Base-by-base conservation (phyloP, 1,139 yeast species). In the Saccharomycopsis hybrid region DNA sequence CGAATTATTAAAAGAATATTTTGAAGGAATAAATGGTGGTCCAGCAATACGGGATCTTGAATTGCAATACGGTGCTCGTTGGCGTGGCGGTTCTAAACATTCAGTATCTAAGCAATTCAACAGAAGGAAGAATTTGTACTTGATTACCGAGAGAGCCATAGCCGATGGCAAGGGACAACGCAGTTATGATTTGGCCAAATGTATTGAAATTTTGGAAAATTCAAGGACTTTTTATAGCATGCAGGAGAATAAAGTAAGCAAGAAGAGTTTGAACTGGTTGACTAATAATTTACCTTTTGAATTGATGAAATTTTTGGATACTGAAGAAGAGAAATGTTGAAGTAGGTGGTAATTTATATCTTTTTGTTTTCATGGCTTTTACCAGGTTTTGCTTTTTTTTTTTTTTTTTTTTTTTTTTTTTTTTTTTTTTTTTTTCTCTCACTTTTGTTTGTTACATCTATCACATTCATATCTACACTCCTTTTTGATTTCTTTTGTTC, bases 31-130 rank as follows among this genome's bases (percentile, higher is more conserved):
- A 46, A 67, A 71, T 49, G 72, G 69, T 50, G 74, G 73, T 57
- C 78, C 77, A 1, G 71, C 80, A 2, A 64, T 76, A 51, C 66
- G 66, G 48, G 55, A 61, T 13, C 62, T 76, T 42, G 80, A 76
- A 57, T 55, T 58, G 31, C 66, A 68, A 52, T 73, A 65, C 55
- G 76, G 75, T 32, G 70, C 80, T 2, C 72, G 70, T 58, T 76
- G 80, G 81, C 68, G 80, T 59, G 71, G 74, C 51, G 78, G 77
- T 45, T 44, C 52, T 4, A 54, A 53, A 13, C 56, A 53, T 47
- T 44, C 47, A 31, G 56, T 65, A 65, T 3, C 50, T 11, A 53
- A 53, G 42, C 49, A 44, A 29, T 66, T 61, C 51, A 61, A 66
- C 1, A 57, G 71, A 48, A 58, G 71, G 38, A 66, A 65, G 50